A percentile compares a stretch with the other conserved stretches of the same genome.
Evolutionary conservation across 345 rosid species (phyloP).

Genomic region (Ailanthus altissimus): DNA sequence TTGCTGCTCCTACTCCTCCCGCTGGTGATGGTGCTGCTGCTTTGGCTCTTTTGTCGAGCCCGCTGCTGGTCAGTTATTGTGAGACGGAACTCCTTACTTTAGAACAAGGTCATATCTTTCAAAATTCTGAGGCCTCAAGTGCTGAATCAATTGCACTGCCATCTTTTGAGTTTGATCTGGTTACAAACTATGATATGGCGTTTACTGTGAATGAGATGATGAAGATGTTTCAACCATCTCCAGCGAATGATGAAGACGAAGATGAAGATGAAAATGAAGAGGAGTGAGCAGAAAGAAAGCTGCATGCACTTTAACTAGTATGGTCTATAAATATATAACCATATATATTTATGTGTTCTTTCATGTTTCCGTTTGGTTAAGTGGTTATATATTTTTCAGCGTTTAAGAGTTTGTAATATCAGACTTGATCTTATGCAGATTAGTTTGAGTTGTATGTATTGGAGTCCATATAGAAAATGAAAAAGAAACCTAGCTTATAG

Average conservation of each 20-base stretch:
- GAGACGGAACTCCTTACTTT: background rate
- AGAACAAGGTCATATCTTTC: background rate
- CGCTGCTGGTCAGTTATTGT: background rate
- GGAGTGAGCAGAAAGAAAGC: background rate
- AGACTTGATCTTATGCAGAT: background rate
- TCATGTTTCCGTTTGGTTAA: background rate
- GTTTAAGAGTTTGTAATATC: background rate
- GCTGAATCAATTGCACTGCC: background rate
- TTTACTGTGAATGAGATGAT: constrained; percentile 22
- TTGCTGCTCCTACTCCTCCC: background rate
- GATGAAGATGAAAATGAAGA: background rate
- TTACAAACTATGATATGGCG: constrained; percentile 13
- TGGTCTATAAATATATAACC: background rate
- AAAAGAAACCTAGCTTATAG: too few species aligned
- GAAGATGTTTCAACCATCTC: background rate
- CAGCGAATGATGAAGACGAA: background rate
- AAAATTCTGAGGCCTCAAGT: constrained; percentile 1
- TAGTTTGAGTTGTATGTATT: background rate
- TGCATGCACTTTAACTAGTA: background rate
- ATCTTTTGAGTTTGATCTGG: constrained; percentile 19
- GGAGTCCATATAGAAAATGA: background rate
- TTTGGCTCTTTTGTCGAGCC: background rate
- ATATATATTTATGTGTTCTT: background rate
- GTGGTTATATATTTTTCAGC: background rate
- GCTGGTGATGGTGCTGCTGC: background rate